Conservation (phyloP, 345 rosid species). For the Pugionium cornutum region DNA sequence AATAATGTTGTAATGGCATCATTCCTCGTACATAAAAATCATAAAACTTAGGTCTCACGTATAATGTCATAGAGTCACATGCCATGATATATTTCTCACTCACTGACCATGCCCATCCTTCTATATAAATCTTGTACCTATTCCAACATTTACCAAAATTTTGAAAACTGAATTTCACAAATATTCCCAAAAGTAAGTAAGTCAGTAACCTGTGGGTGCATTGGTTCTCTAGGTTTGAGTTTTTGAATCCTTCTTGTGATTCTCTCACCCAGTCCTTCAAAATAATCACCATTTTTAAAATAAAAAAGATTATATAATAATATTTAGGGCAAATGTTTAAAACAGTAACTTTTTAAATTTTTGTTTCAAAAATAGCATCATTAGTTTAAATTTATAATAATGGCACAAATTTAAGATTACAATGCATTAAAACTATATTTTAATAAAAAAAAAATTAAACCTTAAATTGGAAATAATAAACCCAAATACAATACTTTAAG, state of each 20-base stretch:
- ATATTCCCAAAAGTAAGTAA: background rate
- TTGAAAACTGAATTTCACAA: background rate
- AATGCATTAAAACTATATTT: too few species aligned
- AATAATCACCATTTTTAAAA: background rate
- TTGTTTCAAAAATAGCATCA: too few species aligned
- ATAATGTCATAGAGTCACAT: constrained; percentile 63
- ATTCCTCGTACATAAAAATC: constrained; percentile 68
- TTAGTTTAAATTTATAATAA: too few species aligned
- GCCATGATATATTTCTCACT: constrained; percentile 83
- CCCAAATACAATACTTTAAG: too few species aligned
- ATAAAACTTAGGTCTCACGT: constrained; percentile 48
- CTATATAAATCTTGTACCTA: constrained; percentile 73
- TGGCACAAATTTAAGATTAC: too few species aligned
- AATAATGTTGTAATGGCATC: constrained; percentile 70
- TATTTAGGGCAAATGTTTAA: too few species aligned
- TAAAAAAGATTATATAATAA: too few species aligned
- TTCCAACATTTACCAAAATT: background rate
- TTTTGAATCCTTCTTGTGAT: constrained; percentile 45
- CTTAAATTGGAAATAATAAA: too few species aligned
- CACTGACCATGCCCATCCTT: constrained; percentile 84
- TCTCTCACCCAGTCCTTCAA: constrained; percentile 56
- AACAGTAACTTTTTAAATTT: too few species aligned
- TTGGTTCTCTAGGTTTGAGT: constrained; percentile 57
- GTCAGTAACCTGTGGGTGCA: constrained; percentile 57
- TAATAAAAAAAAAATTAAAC: too few species aligned